A percentile compares a stretch with the other conserved stretches of the same genome.
phyloP scores from a whole-genome alignment of 2,329 filamentous ascomycete species.

The Pseudogymnoascus verrucosus region DNA sequence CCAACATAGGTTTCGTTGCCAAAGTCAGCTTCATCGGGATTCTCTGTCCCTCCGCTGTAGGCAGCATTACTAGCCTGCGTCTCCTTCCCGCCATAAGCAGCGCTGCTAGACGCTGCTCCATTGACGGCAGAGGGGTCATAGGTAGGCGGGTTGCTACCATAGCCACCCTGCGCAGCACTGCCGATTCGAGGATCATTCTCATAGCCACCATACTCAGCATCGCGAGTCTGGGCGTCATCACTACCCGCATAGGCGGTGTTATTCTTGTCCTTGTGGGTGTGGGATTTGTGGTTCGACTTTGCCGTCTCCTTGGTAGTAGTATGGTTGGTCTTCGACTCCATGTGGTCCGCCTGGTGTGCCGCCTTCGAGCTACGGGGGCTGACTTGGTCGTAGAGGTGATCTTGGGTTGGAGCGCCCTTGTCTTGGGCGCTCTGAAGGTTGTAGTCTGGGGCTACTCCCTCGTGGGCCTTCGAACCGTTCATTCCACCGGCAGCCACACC shows the following conservation, averaged over 20 bases:
- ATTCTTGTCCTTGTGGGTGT: background rate
- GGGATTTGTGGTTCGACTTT: background rate
- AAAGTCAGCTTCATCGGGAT: slow-evolving; percentile 11
- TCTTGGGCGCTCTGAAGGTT: background rate
- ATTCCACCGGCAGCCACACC: background rate
- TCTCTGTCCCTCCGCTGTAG: slow-evolving; percentile 8
- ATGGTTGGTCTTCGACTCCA: background rate
- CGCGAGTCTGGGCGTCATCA: background rate
- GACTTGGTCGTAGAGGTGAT: background rate
- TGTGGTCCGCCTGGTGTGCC: background rate
- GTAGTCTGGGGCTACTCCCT: background rate
- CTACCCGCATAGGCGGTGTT: background rate
- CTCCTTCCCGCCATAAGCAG: background rate
- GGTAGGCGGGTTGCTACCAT: background rate
- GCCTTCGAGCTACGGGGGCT: background rate
- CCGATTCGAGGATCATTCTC: background rate
- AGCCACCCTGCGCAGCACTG: slow-evolving; percentile 14
- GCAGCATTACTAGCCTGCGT: background rate
- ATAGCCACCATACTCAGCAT: background rate
- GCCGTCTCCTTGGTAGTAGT: background rate
- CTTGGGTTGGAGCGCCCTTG: background rate
- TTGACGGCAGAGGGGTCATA: background rate
- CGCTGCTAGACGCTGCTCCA: background rate
- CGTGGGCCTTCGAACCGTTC: background rate
- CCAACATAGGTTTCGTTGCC: background rate